Evolutionary conservation across 352 stramenopile genomes (phyloP), one percentile per base, ranked within the genome.

Genomic region (Phytopythium aichiense): DNA sequence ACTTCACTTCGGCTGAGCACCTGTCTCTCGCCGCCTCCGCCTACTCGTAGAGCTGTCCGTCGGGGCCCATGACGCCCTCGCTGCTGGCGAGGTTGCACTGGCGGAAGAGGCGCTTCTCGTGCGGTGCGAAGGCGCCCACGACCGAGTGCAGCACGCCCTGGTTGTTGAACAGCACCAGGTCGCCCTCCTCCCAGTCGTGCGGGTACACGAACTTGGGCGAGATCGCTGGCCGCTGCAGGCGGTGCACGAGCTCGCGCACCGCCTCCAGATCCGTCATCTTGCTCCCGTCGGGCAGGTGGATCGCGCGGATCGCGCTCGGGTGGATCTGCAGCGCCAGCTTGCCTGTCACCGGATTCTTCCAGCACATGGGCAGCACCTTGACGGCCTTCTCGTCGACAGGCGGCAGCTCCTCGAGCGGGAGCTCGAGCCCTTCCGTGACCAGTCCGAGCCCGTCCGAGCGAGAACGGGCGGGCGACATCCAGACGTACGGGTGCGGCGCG

Each of bases 21-120:
- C 28, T 30, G 4, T 4, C 37, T 18, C 37, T 42, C 37, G 37
- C 12, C 37, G 1, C 11, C 13, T 15, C 37, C 37, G 13, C 11
- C n/a, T 60, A 72, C 38, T 67, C 54, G 56, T 70, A 70, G 30
- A 67, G 49, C 46, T 65, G 65, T 4, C 67, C 63, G 48, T 73
- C 63, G 0, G 63, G 63, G 0, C 67, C 67, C 63, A 70, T 68
- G 35, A 73, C 63, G 8, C 67, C 67, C 48, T 70, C 67, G 23
- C 63, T 73, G 43, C 67, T 73, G 42, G 67, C 63, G 33, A 73
- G 63, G 37, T 73, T 73, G 50, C 67, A 73, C 37, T 73, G 67
- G 16, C 67, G 67, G 54, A 73, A 73, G 22, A 73, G 28, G 43
- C 67, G 63, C 56, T 73, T 67, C 59, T 73, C 67, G 2, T 58